Conservation (phyloP, 176 grass and related monocot genomes). For the Rhynchospora breviuscula region DNA sequence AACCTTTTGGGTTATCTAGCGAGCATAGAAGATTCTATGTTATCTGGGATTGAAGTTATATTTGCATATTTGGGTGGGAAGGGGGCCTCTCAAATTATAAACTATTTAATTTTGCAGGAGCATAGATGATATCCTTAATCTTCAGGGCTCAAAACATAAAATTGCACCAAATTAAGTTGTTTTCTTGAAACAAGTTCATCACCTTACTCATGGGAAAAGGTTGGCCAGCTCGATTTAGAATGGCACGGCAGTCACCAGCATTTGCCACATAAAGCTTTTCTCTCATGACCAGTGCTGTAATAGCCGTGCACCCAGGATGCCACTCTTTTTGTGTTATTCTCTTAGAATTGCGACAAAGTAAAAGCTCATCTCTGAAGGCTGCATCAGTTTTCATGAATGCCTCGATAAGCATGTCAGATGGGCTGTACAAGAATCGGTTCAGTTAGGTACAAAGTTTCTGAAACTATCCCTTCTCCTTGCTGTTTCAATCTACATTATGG, state of each 20-base stretch:
- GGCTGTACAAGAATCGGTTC: constrained; percentile 40
- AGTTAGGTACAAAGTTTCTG: not conserved
- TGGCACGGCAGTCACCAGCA: constrained; percentile 94
- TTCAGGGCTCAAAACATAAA: not conserved
- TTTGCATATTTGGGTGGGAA: not conserved
- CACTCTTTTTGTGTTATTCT: constrained; percentile 63
- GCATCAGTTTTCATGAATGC: constrained; percentile 68
- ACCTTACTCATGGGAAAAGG: constrained; percentile 86
- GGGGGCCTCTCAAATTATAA: not conserved
- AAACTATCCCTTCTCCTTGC: not conserved
- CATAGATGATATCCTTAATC: not conserved
- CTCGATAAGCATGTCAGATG: constrained; percentile 56
- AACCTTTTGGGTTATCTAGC: not conserved
- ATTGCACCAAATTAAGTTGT: not conserved
- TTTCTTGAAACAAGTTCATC: not conserved
- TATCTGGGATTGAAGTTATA: not conserved
- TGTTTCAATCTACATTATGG: not conserved
- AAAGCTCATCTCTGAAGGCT: constrained; percentile 77
- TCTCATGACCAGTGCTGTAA: constrained; percentile 62
- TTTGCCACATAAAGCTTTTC: constrained; percentile 95
- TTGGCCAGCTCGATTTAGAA: constrained; percentile 60
- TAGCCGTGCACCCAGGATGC: constrained; percentile 92
- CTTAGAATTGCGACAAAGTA: constrained; percentile 60
- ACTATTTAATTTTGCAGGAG: not conserved
- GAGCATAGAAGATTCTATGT: not conserved